These are phyloP conservation scores for Kwoniella europaea DNA, from an alignment of 768 basidiomycete species.

Conservation along the genomic window DNA sequence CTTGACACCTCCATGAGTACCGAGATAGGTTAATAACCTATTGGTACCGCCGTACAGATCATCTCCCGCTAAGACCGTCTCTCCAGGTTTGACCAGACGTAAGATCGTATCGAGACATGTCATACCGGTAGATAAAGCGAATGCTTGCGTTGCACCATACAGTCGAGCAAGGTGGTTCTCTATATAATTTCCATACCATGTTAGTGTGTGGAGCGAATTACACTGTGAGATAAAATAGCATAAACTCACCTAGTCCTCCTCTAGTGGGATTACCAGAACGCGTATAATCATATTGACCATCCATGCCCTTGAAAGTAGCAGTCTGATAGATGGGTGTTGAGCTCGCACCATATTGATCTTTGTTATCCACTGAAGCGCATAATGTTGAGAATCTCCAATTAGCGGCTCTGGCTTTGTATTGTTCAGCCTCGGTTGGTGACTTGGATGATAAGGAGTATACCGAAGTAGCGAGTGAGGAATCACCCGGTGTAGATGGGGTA, in stretches of 20 bases:
- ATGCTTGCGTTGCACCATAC: slow-evolving; percentile 86
- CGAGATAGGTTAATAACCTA: slow-evolving; percentile 86
- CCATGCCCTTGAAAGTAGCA: slow-evolving; percentile 94
- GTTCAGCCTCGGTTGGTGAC: slow-evolving; percentile 36
- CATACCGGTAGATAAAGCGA: slow-evolving; percentile 96
- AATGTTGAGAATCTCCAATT: slow-evolving; percentile 56
- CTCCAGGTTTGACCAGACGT: slow-evolving; percentile 90
- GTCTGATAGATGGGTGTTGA: slow-evolving; percentile 98
- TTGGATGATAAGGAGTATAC: slow-evolving; percentile 36
- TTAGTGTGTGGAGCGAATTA: neutral
- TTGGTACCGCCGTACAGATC: slow-evolving; percentile 98
- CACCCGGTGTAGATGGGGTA: slow-evolving; percentile 38
- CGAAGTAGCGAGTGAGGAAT: slow-evolving; percentile 55
- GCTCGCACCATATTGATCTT: slow-evolving; percentile 93
- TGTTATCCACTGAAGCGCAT: slow-evolving; percentile 63
- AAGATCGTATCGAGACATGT: slow-evolving; percentile 94
- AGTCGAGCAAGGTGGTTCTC: slow-evolving; percentile 98
- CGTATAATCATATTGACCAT: slow-evolving; percentile 84
- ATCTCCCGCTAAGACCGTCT: slow-evolving; percentile 93
- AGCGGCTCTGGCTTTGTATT: slow-evolving; percentile 33
- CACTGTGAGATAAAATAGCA: neutral
- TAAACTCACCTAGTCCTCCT: slow-evolving; percentile 79
- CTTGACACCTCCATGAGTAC: slow-evolving; percentile 80
- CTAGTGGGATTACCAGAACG: slow-evolving; percentile 96
- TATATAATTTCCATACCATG: slow-evolving; percentile 56